A percentile compares a stretch with the other conserved stretches of the same genome.
These are phyloP conservation scores for Aspergillus incahuasiensis DNA, from an alignment of 495 filamentous ascomycete genomes.

Conservation along the genomic window DNA sequence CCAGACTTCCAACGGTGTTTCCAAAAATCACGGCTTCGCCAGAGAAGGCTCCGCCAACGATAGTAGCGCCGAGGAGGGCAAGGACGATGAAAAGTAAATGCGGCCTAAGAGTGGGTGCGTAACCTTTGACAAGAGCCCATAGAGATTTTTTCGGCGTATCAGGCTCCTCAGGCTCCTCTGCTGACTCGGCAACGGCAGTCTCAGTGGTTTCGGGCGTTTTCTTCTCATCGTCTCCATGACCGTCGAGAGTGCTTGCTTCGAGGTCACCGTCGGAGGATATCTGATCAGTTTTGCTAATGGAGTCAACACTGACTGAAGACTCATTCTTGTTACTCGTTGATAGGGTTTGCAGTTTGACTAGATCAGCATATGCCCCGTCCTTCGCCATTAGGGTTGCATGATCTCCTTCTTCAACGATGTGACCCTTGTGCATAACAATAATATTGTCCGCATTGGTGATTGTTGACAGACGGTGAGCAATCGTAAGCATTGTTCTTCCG, in stretches of 20 bases:
- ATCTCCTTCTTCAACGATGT: conserved; percentile 52
- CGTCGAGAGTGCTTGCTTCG: conserved; percentile 11
- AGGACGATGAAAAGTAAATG: conserved; percentile 34
- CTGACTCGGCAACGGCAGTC: conserved; percentile 9
- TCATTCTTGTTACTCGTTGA: conserved; percentile 23
- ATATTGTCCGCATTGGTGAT: conserved; percentile 62
- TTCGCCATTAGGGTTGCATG: conserved; percentile 38
- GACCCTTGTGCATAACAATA: conserved; percentile 53
- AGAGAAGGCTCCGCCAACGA: conserved; percentile 45
- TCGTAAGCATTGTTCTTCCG: conserved; percentile 45
- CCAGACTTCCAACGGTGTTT: conserved; percentile 43
- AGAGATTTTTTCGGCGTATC: conserved; percentile 27
- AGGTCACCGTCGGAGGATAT: conserved; percentile 7
- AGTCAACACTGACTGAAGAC: conserved; percentile 16
- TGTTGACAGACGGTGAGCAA: conserved; percentile 46
- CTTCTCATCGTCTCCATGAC: conserved; percentile 17
- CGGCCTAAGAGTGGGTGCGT: conserved; percentile 31
- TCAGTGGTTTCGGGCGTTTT: conserved; percentile 17
- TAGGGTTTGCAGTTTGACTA: conserved; percentile 41
- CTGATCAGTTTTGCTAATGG: conserved; percentile 24
- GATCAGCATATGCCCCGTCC: conserved; percentile 42
- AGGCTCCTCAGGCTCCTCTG: conserved; percentile 25
- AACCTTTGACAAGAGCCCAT: conserved; percentile 20
- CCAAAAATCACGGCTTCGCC: conserved; percentile 53
- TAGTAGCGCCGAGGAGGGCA: conserved; percentile 35